phyloP scores from a whole-genome alignment of 495 filamentous ascomycete genomes.

The Glonium stellatum region DNA sequence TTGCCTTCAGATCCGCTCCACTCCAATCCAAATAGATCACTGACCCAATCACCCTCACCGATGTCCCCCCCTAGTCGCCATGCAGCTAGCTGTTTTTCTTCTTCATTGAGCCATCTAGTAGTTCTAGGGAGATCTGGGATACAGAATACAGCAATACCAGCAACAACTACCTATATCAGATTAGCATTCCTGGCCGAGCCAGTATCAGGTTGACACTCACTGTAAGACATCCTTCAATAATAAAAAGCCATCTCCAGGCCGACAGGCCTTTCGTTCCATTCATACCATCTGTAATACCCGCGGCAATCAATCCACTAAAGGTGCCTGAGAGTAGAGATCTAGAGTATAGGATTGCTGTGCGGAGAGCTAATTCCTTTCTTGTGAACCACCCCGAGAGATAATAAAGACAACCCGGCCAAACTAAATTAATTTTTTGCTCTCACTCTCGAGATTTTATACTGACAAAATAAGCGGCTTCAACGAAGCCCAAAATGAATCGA shows the following conservation, averaged over 20 bases:
- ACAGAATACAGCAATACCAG: slow-evolving; percentile 49
- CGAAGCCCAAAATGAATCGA: slow-evolving; percentile 42
- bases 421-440: slow-evolving; percentile 20
- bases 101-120: slow-evolving; percentile 62
- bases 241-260: slow-evolving; percentile 64
- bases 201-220: no score
- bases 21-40: no score
- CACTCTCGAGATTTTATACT: not conserved
- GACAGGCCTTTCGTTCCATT: slow-evolving; percentile 37
- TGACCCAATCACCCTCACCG: slow-evolving; percentile 58
- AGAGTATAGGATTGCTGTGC: slow-evolving; percentile 48
- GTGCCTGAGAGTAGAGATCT: slow-evolving; percentile 37
- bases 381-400: slow-evolving; percentile 58
- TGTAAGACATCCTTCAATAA: slow-evolving; percentile 65
- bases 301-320: slow-evolving; percentile 37
- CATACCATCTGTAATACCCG: slow-evolving; percentile 35
- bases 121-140: slow-evolving; percentile 80
- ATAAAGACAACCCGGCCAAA: slow-evolving; percentile 41
- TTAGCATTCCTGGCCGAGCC: no score
- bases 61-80: slow-evolving; percentile 69
- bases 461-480: slow-evolving; percentile 33
- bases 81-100: slow-evolving; percentile 59
- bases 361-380: slow-evolving; percentile 48
- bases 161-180: slow-evolving; percentile 48
- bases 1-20: no score